Base-by-base conservation (phyloP, 2,329 filamentous ascomycete genomes). In the Chrysoporthe puriensis region DNA sequence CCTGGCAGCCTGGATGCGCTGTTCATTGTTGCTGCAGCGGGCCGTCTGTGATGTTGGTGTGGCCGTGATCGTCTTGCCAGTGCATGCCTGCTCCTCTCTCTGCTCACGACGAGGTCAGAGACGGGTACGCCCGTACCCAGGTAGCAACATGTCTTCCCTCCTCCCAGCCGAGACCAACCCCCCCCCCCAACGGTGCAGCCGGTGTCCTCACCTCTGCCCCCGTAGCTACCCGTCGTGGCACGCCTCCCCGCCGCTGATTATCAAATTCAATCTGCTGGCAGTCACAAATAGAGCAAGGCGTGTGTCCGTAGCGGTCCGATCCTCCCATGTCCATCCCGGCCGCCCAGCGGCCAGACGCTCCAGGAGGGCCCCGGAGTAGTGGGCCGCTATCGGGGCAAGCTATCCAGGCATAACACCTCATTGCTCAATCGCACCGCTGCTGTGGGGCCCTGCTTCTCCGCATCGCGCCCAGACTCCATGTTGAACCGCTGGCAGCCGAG, bases 401-500 rank as follows among this genome's bases (percentile, higher is more conserved):
- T 34, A 36, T 32, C 8, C 4, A 61, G 46, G 42, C 42, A 32
- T 43, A 61, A 36, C 58, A 61, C 42, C n/a, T 8, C 13, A 61
- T 61, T 61, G 58, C 40, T 8, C 58, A 44, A 61, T 61, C 5
- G 21, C 40, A 60, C 14, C 43, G 26, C 43, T 14, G 6, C 13
- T 34, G 59, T 46, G 59, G 59, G 43, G 59, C 26, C n/a, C 7
- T 21, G 34, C 57, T 44, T 60, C 57, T 60, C 57, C 57, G 40
- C 57, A 60, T 21, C 40, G 36, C 36, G 50, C 11, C 48, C 50
- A 21, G 21, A 34, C 26, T 18, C 26, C 11, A 14, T 43, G 18
- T 60, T 60, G 57, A 60, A 60, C 57, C 57, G 57, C 36, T 21
- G 57, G 36, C 57, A 60, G 42, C 57, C 57, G 57, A 60, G 57